A percentile compares a stretch with the other conserved stretches of the same genome.
These are phyloP conservation scores for Gnetum montanum DNA, from an alignment of 75 land plant species.

Conservation along the genomic window DNA sequence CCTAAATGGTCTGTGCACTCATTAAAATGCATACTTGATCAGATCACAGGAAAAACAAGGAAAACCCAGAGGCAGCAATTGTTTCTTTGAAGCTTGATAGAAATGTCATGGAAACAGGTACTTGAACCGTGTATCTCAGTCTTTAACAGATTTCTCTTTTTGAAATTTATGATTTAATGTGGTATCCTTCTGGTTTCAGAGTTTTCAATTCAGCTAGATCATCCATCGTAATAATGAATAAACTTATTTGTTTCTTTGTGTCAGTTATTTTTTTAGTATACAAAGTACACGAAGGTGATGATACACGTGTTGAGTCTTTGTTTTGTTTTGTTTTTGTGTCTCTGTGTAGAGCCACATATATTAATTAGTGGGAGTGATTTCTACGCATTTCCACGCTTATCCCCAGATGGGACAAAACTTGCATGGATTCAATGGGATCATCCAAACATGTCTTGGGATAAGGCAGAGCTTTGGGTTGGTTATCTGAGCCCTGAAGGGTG, in stretches of 20 bases:
- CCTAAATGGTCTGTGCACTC: not conserved
- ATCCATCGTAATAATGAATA: no score
- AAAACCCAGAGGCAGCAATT: conserved; percentile 52
- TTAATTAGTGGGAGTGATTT: conserved; percentile 80
- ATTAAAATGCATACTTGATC: conserved; percentile 1
- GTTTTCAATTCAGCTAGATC: conserved; percentile 5
- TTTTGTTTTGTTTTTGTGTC: no score
- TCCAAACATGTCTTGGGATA: conserved; percentile 97
- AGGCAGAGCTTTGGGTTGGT: conserved; percentile 79
- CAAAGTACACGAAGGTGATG: no score
- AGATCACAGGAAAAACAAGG: conserved; percentile 61
- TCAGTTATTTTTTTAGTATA: no score
- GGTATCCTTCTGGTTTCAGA: not conserved
- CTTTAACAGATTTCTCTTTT: not conserved
- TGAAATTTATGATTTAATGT: not conserved
- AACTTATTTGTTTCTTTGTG: no score
- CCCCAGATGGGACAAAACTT: conserved; percentile 48
- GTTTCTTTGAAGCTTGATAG: conserved; percentile 38
- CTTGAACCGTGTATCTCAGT: not conserved
- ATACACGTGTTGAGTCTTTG: no score
- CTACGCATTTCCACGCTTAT: conserved; percentile 84
- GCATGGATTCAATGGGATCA: conserved; percentile 97
- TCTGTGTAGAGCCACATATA: conserved; percentile 54
- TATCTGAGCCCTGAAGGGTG: conserved; percentile 72
- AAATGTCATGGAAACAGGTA: conserved; percentile 28